These are phyloP conservation scores for Irpex rosettiformis DNA, from an alignment of 1,284 basidiomycete genomes.

Conservation along the genomic window DNA sequence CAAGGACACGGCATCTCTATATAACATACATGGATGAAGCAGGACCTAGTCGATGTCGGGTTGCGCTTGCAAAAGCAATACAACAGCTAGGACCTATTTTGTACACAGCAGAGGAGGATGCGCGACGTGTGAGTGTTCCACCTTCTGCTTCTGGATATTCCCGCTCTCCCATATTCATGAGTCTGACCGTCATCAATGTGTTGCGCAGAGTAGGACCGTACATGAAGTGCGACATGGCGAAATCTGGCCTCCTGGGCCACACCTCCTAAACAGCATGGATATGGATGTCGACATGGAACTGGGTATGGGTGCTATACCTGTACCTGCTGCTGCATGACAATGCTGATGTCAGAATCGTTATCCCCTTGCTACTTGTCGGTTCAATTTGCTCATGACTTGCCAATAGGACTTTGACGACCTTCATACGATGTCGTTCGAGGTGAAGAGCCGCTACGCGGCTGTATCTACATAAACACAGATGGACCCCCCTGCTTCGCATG, in stretches of 20 bases:
- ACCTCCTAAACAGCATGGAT: not conserved
- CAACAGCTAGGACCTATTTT: constrained; percentile 14
- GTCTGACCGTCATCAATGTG: not conserved
- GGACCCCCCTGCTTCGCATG: not conserved
- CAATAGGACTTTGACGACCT: not conserved
- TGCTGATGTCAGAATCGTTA: not conserved
- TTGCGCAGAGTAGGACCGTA: constrained; percentile 6
- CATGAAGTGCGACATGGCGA: constrained; percentile 6
- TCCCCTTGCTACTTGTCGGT: not conserved
- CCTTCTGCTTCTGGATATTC: not conserved
- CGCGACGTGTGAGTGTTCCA: constrained; percentile 11
- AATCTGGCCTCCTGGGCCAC: not conserved
- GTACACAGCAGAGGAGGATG: constrained; percentile 17
- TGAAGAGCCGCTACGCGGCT: not conserved
- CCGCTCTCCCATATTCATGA: not conserved
- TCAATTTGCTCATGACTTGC: not conserved
- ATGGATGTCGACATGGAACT: constrained; percentile 1
- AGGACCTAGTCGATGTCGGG: constrained; percentile 16
- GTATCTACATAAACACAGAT: not conserved
- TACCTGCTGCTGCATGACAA: constrained; percentile 2
- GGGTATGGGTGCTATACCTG: not conserved
- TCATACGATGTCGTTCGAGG: not conserved
- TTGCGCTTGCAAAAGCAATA: constrained; percentile 13
- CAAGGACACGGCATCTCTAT: constrained; percentile 16
- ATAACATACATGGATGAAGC: constrained; percentile 18